Evolutionary conservation across 2,329 filamentous ascomycete species (phyloP), one percentile per base, ranked within the genome.

Genomic region (Penicillium palitans): DNA sequence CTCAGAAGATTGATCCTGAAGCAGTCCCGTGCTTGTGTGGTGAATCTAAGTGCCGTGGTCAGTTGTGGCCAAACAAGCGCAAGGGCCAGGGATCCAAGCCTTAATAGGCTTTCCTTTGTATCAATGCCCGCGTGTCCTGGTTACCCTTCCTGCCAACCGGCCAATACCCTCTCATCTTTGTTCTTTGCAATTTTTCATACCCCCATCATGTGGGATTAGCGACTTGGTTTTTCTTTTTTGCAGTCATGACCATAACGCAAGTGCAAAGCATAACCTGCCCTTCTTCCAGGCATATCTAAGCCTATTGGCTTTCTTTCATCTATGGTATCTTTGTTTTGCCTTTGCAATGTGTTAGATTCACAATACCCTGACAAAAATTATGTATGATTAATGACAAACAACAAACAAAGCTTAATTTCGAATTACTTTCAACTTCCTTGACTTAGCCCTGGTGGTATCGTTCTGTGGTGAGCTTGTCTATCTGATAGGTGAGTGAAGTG

Each of bases 11-110:
- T 7, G 75, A 78, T 8, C 74, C 78, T 0, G 70, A 68, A 24
- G 73, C 77, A 0, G 72, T 78, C 9, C 70, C 68, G 40, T 81
- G 79, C 68, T 68, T 78, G 2, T 81, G 79, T 51, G 78, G 78
- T 0, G 77, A 76, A 50, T 45, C 52, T 6, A 74, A 75, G 13
- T 81, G 79, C 59, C 75, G 79, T 13, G 74, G 76, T 1, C 75
- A 78, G 24, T 63, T 81, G 4, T 81, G 79, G 76, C 72, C 74
- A 0, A 76, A 73, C 55, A 66, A 70, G 25, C 68, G 74, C 15
- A 77, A 77, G 57, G 68, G 70, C 6, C 68, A 63, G 1, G 65
- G 63, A 25, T 39, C 48, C 0, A 56, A 44, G 39, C 37, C 53
- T 24, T 68, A 49, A 44, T 24, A 24, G n/a, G 52, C 33, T 48